Evolutionary conservation across 345 rosid species (phyloP).

Genomic region (Lenwebbia sp.): DNA sequence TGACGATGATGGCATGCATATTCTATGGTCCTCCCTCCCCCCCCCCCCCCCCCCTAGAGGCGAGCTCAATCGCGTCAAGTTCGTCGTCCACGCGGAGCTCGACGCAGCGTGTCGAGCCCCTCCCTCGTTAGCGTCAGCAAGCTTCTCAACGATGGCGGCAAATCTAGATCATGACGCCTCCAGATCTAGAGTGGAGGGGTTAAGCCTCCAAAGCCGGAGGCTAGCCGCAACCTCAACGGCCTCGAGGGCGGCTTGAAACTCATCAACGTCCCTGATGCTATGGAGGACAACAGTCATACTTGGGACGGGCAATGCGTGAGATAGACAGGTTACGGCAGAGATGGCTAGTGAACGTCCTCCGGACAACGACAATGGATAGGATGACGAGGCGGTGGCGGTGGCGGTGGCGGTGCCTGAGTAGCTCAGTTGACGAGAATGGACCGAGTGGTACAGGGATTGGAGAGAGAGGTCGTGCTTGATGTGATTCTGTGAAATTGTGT

Average conservation of each 20-base stretch:
- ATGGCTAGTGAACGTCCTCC: not conserved
- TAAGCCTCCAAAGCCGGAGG: not conserved
- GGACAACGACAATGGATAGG: not conserved
- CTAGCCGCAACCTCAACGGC: not conserved
- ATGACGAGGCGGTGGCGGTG: not conserved
- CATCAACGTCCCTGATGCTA: not conserved
- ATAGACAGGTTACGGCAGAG: not conserved
- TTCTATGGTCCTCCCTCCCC: not conserved
- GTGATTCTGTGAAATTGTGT: not conserved
- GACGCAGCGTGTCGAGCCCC: not conserved
- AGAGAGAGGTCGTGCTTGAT: not conserved
- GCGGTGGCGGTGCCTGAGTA: not conserved
- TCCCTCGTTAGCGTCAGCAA: not conserved
- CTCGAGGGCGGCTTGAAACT: not conserved
- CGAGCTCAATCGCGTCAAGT: not conserved
- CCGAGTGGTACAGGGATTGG: not conserved
- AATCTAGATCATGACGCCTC: not conserved
- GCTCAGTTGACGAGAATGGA: not conserved
- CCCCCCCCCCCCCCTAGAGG: not conserved
- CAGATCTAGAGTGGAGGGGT: not conserved
- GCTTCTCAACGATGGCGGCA: not conserved
- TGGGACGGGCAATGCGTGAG: not conserved
- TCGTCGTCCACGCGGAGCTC: not conserved
- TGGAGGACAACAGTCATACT: not conserved
- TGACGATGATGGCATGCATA: not conserved